Evolutionary conservation across 129 eudicot species (phyloP), one percentile per base, ranked within the genome.

Genomic region (Pulicaria dysenterica): DNA sequence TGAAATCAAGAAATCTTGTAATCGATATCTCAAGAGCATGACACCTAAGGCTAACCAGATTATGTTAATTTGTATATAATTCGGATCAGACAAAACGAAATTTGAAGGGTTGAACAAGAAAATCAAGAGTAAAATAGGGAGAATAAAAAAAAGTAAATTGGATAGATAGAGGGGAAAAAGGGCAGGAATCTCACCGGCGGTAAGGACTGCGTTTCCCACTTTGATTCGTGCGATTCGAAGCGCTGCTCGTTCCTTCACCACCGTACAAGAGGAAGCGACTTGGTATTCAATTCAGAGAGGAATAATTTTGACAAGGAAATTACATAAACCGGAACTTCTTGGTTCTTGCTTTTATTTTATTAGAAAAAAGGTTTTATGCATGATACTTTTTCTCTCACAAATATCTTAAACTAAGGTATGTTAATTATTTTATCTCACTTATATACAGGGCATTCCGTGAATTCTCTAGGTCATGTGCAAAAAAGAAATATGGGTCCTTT

Each of bases 201-300:
- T 5, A 14, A 73, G 69, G 77, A 47, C 4, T 42, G 36, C 4
- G 64, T 41, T 63, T 54, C 6, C 46, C 37, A 16, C 60, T 56
- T 75, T 57, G 80, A 66, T 75, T 56, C 68, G 67, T 58, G 11
- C 10, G 77, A 37, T 73, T 73, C 42, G 31, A 64, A 73, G 70
- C 5, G 48, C 5, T 38, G 43, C 39, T 69, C 3, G 77, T 46
- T 73, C 24, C 65, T 64, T 43, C 47, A 74, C 11, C 13, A 58
- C 67, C 38, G 44, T 66, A 57, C 13, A 46, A 44, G 53, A 53
- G 36, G 58, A 76, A 49, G 53, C 19, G 69, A 76, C 50, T 67
- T 62, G 50, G 49, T 57, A 39, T 47, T 63, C 61, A 36, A 37
- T 38, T 48, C 13, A 16, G 48, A 40, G 51, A 54, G 17, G 41